Conservation (phyloP, 2,329 filamentous ascomycete species). For the Colletotrichum siamense region DNA sequence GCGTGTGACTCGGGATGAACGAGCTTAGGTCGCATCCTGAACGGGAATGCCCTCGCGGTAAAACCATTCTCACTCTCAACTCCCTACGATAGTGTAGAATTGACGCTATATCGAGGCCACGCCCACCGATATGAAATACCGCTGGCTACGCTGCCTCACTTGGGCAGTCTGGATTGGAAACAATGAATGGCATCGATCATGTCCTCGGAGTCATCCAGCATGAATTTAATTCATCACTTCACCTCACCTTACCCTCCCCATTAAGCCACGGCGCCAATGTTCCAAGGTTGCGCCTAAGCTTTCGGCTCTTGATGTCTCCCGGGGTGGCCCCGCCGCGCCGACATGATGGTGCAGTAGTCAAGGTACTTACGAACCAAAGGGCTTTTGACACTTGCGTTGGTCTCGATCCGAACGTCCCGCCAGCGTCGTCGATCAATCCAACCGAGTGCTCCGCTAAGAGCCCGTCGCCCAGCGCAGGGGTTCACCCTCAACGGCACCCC, state of each 20-base stretch:
- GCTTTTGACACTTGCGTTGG: slow-evolving; percentile 1
- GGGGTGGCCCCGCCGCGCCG: background rate
- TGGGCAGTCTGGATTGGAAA: background rate
- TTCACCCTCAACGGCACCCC: background rate
- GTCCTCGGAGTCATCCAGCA: background rate
- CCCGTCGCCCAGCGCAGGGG: background rate
- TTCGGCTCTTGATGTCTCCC: background rate
- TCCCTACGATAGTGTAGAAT: background rate
- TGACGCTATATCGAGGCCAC: background rate
- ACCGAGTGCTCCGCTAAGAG: slow-evolving; percentile 1
- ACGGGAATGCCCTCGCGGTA: background rate
- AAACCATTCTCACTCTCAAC: background rate
- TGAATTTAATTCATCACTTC: background rate
- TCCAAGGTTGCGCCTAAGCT: background rate
- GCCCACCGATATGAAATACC: background rate
- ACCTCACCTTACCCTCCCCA: background rate
- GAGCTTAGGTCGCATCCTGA: background rate
- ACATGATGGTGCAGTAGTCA: slow-evolving; percentile 4
- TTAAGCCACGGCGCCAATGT: background rate
- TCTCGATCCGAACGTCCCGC: slow-evolving; percentile 16
- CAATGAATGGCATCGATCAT: background rate
- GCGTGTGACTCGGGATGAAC: background rate
- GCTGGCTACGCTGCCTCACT: background rate
- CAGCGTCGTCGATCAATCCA: slow-evolving; percentile 11
- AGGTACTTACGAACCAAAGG: background rate